Percentiles rank a stretch among this genome's conserved stretches.
phyloP scores from a whole-genome alignment of 2,329 filamentous ascomycete genomes.

The Cladosporium sp. region DNA sequence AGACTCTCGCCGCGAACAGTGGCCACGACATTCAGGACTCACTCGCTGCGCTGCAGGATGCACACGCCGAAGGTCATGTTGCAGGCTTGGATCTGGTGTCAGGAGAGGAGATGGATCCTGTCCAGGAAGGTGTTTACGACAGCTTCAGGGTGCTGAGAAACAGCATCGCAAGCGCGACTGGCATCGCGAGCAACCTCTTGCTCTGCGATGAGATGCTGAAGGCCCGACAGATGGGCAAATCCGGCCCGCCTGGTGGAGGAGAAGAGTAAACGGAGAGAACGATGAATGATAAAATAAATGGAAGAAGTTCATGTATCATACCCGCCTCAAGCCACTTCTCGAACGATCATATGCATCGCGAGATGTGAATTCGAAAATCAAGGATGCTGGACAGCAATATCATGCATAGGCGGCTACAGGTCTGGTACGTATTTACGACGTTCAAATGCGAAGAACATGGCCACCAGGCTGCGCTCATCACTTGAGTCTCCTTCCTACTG shows the following conservation, averaged over 20 bases:
- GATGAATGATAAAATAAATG: conserved; percentile 7
- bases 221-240: conserved; percentile 79
- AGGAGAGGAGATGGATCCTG: conserved; percentile 91
- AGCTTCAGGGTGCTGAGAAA: conserved; percentile 94
- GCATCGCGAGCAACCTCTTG: conserved; percentile 90
- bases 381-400: background rate
- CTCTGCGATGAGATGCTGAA: conserved; percentile 97
- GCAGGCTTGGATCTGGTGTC: conserved; percentile 82
- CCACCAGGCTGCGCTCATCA: background rate
- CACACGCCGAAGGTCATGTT: conserved; percentile 72
- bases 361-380: too few species aligned
- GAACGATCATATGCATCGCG: background rate
- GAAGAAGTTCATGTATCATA: conserved; percentile 7
- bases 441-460: conserved; percentile 9
- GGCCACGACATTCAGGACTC: conserved; percentile 94
- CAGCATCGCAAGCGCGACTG: conserved; percentile 85
- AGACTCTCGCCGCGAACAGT: conserved; percentile 92
- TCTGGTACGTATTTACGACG: conserved; percentile 8
- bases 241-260: conserved; percentile 26
- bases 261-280: conserved; percentile 13
- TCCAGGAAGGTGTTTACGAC: conserved; percentile 87
- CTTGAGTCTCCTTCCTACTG: too few species aligned
- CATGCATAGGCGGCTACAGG: background rate
- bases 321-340: background rate
- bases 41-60: conserved; percentile 85